phyloP scores from a whole-genome alignment of 129 eudicot genomes.

The Chrysanthemum lavandulifolium region DNA sequence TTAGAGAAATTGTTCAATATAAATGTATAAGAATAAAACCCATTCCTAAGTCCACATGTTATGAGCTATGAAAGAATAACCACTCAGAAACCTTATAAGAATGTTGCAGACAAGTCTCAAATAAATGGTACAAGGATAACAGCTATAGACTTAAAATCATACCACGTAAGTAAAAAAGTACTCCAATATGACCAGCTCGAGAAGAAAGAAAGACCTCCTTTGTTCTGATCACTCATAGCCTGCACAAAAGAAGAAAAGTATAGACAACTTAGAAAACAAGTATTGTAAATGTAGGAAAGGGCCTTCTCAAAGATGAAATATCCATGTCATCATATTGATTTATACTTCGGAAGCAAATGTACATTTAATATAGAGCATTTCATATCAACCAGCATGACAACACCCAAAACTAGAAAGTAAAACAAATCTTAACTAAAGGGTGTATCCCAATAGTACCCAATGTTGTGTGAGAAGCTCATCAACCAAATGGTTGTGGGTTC shows the following conservation, averaged over 20 bases:
- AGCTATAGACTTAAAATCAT: slow-evolving; percentile 20
- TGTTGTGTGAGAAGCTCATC: no score
- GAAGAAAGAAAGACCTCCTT: slow-evolving; percentile 65
- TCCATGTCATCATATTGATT: not conserved
- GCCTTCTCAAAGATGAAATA: not conserved
- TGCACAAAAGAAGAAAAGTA: slow-evolving; percentile 34
- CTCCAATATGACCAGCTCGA: slow-evolving; percentile 99
- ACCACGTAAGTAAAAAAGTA: slow-evolving; percentile 91
- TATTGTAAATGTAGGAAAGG: not conserved
- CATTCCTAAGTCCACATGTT: slow-evolving; percentile 16
- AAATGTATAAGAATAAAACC: slow-evolving; percentile 39
- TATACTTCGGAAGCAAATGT: no score
- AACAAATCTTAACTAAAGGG: not conserved
- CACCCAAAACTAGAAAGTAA: slow-evolving; percentile 1
- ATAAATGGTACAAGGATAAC: not conserved
- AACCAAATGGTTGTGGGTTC: no score
- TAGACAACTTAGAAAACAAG: not conserved
- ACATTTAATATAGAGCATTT: not conserved
- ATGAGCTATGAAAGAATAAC: slow-evolving; percentile 11
- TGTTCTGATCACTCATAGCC: slow-evolving; percentile 55
- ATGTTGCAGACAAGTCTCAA: slow-evolving; percentile 12
- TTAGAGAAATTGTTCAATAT: slow-evolving; percentile 46
- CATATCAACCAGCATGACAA: not conserved
- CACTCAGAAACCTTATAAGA: not conserved
- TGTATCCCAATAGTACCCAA: no score